phyloP scores from a whole-genome alignment of 2,329 filamentous ascomycete genomes.

The Gnomoniopsis sp. region DNA sequence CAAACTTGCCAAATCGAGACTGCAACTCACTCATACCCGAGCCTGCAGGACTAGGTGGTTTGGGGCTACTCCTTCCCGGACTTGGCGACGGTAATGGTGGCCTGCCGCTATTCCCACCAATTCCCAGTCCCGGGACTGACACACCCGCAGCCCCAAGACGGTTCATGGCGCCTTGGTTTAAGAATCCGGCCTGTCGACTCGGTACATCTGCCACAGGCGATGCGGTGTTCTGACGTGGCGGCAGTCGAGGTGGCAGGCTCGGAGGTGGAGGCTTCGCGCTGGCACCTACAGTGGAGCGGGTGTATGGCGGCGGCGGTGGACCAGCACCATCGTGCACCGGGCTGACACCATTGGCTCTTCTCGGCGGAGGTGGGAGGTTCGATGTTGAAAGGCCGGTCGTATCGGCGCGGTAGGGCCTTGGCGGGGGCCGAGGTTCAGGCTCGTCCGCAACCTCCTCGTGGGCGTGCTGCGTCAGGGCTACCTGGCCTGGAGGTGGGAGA shows the following conservation, averaged over 20 bases:
- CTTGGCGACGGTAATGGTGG: conserved; percentile 22
- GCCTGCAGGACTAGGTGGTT: background rate
- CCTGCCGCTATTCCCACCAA: conserved; percentile 37
- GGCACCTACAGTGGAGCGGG: background rate
- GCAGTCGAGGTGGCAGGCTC: conserved; percentile 67
- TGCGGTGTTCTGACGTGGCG: conserved; percentile 43
- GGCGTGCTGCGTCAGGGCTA: conserved; percentile 19
- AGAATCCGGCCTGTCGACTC: conserved; percentile 24
- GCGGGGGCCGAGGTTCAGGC: conserved; percentile 48
- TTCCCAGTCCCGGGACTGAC: conserved; percentile 74
- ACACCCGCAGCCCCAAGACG: conserved; percentile 72
- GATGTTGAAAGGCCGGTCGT: conserved; percentile 69
- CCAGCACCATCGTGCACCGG: conserved; percentile 19
- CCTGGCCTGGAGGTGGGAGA: conserved; percentile 20
- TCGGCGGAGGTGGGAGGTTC: conserved; percentile 68
- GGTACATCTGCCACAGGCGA: conserved; percentile 35
- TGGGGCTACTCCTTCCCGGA: conserved; percentile 11
- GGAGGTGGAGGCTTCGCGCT: conserved; percentile 50
- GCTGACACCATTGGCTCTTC: conserved; percentile 37
- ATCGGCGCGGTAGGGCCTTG: conserved; percentile 65
- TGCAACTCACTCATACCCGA: conserved; percentile 59
- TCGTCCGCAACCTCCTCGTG: conserved; percentile 30
- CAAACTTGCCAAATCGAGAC: conserved; percentile 59
- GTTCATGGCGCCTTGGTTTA: conserved; percentile 57
- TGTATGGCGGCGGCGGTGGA: conserved; percentile 23